These are phyloP conservation scores for Pontederia paniculata DNA, from an alignment of 176 grass and related monocot genomes.

Conservation along the genomic window DNA sequence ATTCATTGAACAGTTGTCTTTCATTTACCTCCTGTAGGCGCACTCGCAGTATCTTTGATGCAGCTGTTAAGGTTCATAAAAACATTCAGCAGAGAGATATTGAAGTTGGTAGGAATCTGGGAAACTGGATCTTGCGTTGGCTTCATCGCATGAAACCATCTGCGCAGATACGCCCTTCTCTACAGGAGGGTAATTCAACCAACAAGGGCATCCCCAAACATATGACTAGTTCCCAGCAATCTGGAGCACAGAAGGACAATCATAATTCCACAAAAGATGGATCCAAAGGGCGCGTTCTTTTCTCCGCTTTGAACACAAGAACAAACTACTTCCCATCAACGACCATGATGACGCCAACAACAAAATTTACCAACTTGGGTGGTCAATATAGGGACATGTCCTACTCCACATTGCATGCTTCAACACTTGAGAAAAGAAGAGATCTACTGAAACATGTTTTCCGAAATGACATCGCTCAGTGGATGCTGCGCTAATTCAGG, in stretches of 20 bases:
- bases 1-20: not conserved
- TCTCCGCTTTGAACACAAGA: conserved; percentile 48
- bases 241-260: conserved; percentile 30
- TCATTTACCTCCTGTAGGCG: conserved; percentile 34
- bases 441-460: conserved; percentile 44
- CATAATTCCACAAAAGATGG: conserved; percentile 24
- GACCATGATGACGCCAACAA: conserved; percentile 48
- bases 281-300: conserved; percentile 49
- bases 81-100: conserved; percentile 87
- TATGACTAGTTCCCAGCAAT: conserved; percentile 20
- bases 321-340: conserved; percentile 45
- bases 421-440: conserved; percentile 28
- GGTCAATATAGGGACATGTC: conserved; percentile 47
- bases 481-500: conserved; percentile 34
- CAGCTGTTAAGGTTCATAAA: conserved; percentile 82
- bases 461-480: conserved; percentile 73
- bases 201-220: conserved; percentile 16
- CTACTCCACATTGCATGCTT: conserved; percentile 16
- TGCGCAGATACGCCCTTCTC: conserved; percentile 65
- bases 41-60: conserved; percentile 48
- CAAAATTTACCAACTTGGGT: conserved; percentile 17
- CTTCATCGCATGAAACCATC: conserved; percentile 94
- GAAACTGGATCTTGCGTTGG: conserved; percentile 67
- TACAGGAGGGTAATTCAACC: conserved; percentile 14
- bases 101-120: conserved; percentile 68